Evolutionary conservation across 768 basidiomycete species (phyloP).

Genomic region (Termitomyces sp.): DNA sequence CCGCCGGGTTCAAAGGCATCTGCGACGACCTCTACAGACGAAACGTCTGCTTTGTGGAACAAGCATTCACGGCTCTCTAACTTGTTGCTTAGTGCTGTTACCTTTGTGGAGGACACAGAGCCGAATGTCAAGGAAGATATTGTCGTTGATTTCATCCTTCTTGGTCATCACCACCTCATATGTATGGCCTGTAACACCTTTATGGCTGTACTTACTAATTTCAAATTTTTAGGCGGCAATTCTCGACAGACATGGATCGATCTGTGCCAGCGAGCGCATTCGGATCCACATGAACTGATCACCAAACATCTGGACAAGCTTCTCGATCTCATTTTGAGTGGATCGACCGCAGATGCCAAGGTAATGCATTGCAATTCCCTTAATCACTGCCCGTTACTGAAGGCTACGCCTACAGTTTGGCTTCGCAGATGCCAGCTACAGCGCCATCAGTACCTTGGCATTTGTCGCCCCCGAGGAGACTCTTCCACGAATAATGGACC

Average conservation of each 20-base stretch:
- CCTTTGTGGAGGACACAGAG: conserved; percentile 40
- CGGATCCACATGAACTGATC: conserved; percentile 64
- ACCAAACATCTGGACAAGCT: conserved; percentile 42
- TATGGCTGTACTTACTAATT: background rate
- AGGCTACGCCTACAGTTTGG: conserved; percentile 26
- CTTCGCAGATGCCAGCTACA: conserved; percentile 65
- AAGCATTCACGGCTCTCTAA: conserved; percentile 48
- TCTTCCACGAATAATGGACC: conserved; percentile 65
- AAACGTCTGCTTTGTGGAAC: conserved; percentile 30
- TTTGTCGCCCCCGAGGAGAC: conserved; percentile 73
- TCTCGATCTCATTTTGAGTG: conserved; percentile 42
- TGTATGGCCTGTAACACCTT: conserved; percentile 34
- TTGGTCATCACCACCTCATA: conserved; percentile 68
- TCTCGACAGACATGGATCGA: conserved; percentile 78
- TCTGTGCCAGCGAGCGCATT: conserved; percentile 58
- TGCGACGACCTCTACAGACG: conserved; percentile 22
- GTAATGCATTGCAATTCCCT: conserved; percentile 21
- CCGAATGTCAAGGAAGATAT: conserved; percentile 33
- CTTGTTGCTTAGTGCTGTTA: conserved; percentile 45
- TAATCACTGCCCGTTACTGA: background rate
- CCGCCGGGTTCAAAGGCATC: conserved; percentile 16
- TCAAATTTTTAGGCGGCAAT: conserved; percentile 28
- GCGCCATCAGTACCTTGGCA: conserved; percentile 66
- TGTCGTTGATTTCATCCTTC: conserved; percentile 50
- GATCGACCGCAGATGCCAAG: conserved; percentile 39